Conservation (phyloP, 2,329 filamentous ascomycete genomes). For the Diaporthe vexans region DNA sequence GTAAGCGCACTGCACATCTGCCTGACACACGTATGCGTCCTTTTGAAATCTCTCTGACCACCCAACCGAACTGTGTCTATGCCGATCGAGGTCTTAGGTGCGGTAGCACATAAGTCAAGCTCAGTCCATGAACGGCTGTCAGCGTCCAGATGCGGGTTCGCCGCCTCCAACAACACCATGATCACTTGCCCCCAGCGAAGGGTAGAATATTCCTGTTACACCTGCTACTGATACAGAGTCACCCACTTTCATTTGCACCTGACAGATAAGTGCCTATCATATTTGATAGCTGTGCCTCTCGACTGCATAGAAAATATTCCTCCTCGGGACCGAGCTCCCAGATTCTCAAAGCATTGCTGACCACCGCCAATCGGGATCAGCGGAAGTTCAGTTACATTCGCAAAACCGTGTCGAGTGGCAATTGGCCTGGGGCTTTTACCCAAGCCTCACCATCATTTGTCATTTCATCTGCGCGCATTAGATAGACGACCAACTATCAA, state of each 20-base stretch:
- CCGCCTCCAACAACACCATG: not conserved
- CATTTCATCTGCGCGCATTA: not conserved
- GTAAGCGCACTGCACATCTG: not conserved
- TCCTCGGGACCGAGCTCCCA: not conserved
- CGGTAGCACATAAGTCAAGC: not conserved
- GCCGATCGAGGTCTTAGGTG: not conserved
- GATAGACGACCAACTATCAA: not conserved
- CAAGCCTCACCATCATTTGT: not conserved
- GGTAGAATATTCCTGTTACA: not conserved
- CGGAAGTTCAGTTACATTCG: not conserved
- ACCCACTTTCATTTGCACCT: not conserved
- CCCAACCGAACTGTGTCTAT: not conserved
- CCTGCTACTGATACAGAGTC: not conserved
- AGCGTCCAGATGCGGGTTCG: not conserved
- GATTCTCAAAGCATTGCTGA: not conserved
- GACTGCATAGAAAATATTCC: too few species aligned
- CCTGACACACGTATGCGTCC: conserved; percentile 14
- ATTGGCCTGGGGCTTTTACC: not conserved
- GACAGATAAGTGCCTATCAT: not conserved
- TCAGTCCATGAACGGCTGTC: not conserved
- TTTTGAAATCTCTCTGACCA: conserved; percentile 20
- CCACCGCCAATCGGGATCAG: not conserved
- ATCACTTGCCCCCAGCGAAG: not conserved
- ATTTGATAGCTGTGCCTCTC: not conserved
- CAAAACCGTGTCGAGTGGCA: not conserved